A percentile compares a stretch with the other conserved stretches of the same genome.
Evolutionary conservation across 2,329 filamentous ascomycete genomes (phyloP).

Genomic region (Exophiala dermatitidis): DNA sequence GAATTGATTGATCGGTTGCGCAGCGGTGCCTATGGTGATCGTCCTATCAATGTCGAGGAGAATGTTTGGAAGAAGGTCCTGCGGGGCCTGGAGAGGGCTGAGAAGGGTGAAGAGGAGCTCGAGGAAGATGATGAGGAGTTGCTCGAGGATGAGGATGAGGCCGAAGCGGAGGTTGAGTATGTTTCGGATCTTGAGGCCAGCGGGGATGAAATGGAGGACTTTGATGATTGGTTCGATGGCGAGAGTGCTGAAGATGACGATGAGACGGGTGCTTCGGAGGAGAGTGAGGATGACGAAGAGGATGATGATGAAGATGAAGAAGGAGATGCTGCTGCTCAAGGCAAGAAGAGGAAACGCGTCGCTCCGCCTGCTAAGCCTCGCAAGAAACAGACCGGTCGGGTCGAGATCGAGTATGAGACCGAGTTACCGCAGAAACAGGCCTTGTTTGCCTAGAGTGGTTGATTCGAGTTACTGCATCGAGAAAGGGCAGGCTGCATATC

Average conservation of each 20-base stretch:
- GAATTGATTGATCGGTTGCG: slow-evolving; percentile 86
- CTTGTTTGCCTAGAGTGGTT: slow-evolving; percentile 32
- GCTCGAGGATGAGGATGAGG: slow-evolving; percentile 54
- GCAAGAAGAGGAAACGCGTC: slow-evolving; percentile 52
- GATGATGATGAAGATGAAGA: slow-evolving; percentile 47
- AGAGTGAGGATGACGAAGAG: slow-evolving; percentile 52
- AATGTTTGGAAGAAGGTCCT: slow-evolving; percentile 96
- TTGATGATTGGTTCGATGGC: slow-evolving; percentile 89
- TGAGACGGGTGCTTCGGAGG: slow-evolving; percentile 47
- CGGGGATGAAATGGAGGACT: slow-evolving; percentile 77
- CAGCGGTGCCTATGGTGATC: slow-evolving; percentile 88
- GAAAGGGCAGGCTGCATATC: too few relatives aligned
- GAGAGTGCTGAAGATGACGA: slow-evolving; percentile 50
- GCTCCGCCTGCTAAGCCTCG: slow-evolving; percentile 48
- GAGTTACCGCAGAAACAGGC: slow-evolving; percentile 54
- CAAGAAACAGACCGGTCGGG: slow-evolving; percentile 54
- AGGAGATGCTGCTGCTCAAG: slow-evolving; percentile 41
- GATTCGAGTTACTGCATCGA: neutral
- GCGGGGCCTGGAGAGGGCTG: slow-evolving; percentile 77
- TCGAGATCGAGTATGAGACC: slow-evolving; percentile 73
- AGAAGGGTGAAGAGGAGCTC: slow-evolving; percentile 70
- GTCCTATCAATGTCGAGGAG: slow-evolving; percentile 91
- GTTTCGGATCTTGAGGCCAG: slow-evolving; percentile 84
- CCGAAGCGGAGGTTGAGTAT: slow-evolving; percentile 73
- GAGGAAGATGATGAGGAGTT: slow-evolving; percentile 64